Evolutionary conservation across 208 protist genomes (phyloP), one percentile per base, ranked within the genome.

Genomic region (Balamuthia mandrillaris): DNA sequence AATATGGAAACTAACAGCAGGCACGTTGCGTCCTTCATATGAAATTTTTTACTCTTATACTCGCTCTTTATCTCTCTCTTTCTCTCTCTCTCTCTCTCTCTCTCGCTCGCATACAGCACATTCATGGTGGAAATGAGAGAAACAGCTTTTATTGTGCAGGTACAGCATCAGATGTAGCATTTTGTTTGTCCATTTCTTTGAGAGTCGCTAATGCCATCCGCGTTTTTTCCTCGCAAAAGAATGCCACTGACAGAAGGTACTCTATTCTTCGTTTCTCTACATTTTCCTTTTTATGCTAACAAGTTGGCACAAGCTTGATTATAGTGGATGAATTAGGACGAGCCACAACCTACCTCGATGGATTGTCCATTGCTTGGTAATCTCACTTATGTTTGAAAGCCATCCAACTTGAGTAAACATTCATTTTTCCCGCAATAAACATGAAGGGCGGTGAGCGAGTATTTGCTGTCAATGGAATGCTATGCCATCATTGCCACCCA

Each of bases 121-220:
- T 90, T 90, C 66, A 83, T 88, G 78, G 84, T 85, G 1, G 87
- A 91, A 54, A 91, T 90, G 87, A 86, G 70, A 63, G 87, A 91
- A 47, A 91, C 87, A n/a, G 72, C 86, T 5, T 88, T 85, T 49
- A 87, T 89, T 35, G 75, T 91, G 39, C 74, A 82, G 51, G 74
- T 82, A 45, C 12, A 31, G 18, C 24, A 14, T 10, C 10, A n/a
- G 18, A 18, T 52, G 47, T 18, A 18, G 47, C 10, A 52, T n/a
- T n/a, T n/a, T n/a, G n/a, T n/a, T n/a, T n/a, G n/a, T n/a, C n/a
- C n/a, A n/a, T n/a, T n/a, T n/a, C n/a, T n/a, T n/a, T n/a, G n/a
- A n/a, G n/a, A n/a, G n/a, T n/a, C n/a, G n/a, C n/a, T n/a, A n/a
- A n/a, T n/a, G n/a, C n/a, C n/a, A n/a, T n/a, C n/a, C n/a, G n/a